These are phyloP conservation scores for Cutaneotrichosporon dermatis DNA, from an alignment of 1,284 basidiomycete genomes.

Conservation along the genomic window DNA sequence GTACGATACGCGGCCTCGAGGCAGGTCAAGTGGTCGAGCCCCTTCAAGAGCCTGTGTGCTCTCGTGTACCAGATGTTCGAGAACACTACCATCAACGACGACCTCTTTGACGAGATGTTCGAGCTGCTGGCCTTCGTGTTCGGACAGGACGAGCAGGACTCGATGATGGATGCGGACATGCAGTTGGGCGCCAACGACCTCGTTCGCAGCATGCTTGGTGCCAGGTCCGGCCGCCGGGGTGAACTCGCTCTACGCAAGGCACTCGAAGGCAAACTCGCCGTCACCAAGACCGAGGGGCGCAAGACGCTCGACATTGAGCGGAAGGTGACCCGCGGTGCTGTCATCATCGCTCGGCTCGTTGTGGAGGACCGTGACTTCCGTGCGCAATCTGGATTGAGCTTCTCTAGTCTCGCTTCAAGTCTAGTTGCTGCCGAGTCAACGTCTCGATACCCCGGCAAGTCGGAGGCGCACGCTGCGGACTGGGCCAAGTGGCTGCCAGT, in stretches of 20 bases:
- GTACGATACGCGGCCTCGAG: background rate
- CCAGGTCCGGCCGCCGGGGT: conserved; percentile 33
- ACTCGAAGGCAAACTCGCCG: conserved; percentile 31
- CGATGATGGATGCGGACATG: conserved; percentile 23
- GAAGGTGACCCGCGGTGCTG: conserved; percentile 37
- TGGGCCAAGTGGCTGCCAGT: conserved; percentile 35
- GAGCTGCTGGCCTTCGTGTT: conserved; percentile 36
- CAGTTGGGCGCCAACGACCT: conserved; percentile 24
- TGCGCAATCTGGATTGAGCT: conserved; percentile 19
- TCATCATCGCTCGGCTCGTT: conserved; percentile 32
- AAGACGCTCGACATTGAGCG: conserved; percentile 28
- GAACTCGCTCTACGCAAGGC: conserved; percentile 35
- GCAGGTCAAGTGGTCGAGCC: conserved; percentile 23
- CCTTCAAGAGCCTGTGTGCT: conserved; percentile 26
- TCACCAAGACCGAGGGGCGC: conserved; percentile 16
- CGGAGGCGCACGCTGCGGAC: conserved; percentile 22
- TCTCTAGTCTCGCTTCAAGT: conserved; percentile 35
- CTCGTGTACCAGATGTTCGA: conserved; percentile 32
- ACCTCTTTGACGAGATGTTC: conserved; percentile 35
- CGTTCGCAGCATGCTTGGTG: conserved; percentile 29
- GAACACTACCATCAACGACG: conserved; percentile 29
- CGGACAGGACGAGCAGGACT: conserved; percentile 34
- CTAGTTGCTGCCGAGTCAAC: conserved; percentile 36
- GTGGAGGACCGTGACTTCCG: conserved; percentile 26
- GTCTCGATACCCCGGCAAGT: conserved; percentile 21